These are phyloP conservation scores for Scenedesmus sp. DNA, from an alignment of 163 green algal species.

Conservation along the genomic window DNA sequence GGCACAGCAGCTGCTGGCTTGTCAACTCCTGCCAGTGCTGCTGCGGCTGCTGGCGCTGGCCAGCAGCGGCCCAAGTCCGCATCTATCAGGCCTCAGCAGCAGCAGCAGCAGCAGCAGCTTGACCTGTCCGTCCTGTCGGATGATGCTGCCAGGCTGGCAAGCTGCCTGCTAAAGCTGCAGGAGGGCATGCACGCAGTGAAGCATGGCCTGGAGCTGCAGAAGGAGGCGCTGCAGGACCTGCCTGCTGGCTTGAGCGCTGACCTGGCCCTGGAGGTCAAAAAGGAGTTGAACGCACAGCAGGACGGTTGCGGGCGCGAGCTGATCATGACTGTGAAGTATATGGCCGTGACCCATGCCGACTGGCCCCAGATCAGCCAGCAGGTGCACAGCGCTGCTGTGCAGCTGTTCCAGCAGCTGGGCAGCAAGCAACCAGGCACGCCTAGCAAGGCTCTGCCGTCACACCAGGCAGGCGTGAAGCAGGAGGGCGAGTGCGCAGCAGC, in stretches of 20 bases:
- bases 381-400: neutral
- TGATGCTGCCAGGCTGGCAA: neutral
- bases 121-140: neutral
- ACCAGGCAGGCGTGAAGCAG: neutral
- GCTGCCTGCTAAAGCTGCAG: neutral
- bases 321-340: neutral
- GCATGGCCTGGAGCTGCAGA: conserved; percentile 14
- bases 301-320: neutral
- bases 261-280: neutral
- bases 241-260: neutral
- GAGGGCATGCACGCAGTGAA: neutral
- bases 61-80: neutral
- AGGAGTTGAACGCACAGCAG: neutral
- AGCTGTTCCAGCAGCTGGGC: neutral
- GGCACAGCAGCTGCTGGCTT: neutral
- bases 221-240: conserved; percentile 2
- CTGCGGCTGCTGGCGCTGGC: neutral
- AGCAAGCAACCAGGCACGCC: neutral
- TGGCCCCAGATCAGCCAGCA: neutral
- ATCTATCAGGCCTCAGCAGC: neutral
- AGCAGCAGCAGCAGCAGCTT: conserved; percentile 16
- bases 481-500: neutral
- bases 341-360: neutral
- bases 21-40: neutral
- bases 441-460: neutral